phyloP scores from a whole-genome alignment of 202 grass and related monocot species.

The Brachypodium distachyon region DNA sequence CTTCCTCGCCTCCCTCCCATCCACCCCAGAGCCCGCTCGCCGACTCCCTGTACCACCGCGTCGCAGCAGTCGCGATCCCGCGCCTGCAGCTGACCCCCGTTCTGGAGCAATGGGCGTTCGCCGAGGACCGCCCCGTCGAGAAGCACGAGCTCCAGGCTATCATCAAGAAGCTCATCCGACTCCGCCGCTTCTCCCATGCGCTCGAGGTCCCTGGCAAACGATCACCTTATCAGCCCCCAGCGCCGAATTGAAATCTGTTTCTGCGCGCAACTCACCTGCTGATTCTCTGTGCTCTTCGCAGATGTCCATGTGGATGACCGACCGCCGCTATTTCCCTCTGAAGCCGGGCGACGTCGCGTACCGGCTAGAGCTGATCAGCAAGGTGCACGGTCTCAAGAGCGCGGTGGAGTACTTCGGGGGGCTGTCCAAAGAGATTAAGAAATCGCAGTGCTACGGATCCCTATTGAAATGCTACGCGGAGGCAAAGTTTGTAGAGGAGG shows the following conservation, averaged over 20 bases:
- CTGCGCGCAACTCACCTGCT: not conserved
- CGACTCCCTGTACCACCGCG: slow-evolving; percentile 21
- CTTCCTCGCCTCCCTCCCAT: not conserved
- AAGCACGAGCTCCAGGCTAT: slow-evolving; percentile 35
- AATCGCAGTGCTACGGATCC: slow-evolving; percentile 39
- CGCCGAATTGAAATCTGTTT: not conserved
- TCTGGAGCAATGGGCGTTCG: slow-evolving; percentile 33
- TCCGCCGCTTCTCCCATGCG: slow-evolving; percentile 44
- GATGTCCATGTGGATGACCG: slow-evolving; percentile 63
- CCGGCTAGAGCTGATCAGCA: slow-evolving; percentile 42
- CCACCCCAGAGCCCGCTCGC: not conserved
- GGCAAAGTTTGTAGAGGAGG: slow-evolving; percentile 30
- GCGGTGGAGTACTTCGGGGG: slow-evolving; percentile 44
- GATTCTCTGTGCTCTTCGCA: slow-evolving; percentile 23
- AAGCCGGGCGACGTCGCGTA: slow-evolving; percentile 39
- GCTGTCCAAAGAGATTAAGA: slow-evolving; percentile 29
- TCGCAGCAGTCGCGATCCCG: slow-evolving; percentile 7
- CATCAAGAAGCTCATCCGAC: slow-evolving; percentile 31
- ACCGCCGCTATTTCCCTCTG: slow-evolving; percentile 27
- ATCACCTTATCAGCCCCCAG: not conserved
- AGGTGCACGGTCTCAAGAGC: slow-evolving; percentile 36
- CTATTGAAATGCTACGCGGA: slow-evolving; percentile 60
- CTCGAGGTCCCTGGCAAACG: slow-evolving; percentile 37
- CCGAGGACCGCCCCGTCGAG: slow-evolving; percentile 35
- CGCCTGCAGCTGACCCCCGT: slow-evolving; percentile 26